phyloP scores from a whole-genome alignment of 345 rosid species.

The Eucalyptus brandiana region DNA sequence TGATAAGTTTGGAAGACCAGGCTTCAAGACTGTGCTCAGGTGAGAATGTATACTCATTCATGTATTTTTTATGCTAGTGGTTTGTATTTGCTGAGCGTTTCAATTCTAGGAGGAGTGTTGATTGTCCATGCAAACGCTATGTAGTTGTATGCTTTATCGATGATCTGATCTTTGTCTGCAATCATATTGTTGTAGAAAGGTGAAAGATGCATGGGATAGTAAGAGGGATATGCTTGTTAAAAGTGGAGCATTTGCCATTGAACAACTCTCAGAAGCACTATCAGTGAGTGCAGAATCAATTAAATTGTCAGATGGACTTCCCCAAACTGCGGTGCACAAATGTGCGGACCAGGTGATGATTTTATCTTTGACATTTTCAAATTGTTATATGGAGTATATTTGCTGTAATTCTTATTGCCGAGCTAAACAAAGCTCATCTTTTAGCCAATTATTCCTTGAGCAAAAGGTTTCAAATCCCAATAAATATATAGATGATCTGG shows the following conservation, averaged over 20 bases:
- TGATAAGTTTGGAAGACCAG: conserved; percentile 84
- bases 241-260: conserved; percentile 76
- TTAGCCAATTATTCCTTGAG: too few species aligned
- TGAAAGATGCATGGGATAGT: conserved; percentile 71
- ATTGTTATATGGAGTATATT: neutral
- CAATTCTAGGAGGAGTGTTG: neutral
- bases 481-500: neutral
- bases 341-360: conserved; percentile 78
- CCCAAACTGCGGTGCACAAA: conserved; percentile 30
- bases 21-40: conserved; percentile 83
- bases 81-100: neutral
- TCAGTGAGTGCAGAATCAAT: conserved; percentile 47
- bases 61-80: neutral
- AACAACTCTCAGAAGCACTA: conserved; percentile 81
- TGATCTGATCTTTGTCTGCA: neutral
- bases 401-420: too few species aligned
- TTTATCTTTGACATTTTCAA: neutral
- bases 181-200: conserved; percentile 30
- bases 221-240: conserved; percentile 60
- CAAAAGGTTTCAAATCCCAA: too few species aligned
- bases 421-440: too few species aligned
- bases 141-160: neutral
- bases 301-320: conserved; percentile 54
- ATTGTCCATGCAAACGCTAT: neutral
- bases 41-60: neutral